phyloP scores from a whole-genome alignment of 2,329 filamentous ascomycete genomes.

The Magnaporthiopsis poae region DNA sequence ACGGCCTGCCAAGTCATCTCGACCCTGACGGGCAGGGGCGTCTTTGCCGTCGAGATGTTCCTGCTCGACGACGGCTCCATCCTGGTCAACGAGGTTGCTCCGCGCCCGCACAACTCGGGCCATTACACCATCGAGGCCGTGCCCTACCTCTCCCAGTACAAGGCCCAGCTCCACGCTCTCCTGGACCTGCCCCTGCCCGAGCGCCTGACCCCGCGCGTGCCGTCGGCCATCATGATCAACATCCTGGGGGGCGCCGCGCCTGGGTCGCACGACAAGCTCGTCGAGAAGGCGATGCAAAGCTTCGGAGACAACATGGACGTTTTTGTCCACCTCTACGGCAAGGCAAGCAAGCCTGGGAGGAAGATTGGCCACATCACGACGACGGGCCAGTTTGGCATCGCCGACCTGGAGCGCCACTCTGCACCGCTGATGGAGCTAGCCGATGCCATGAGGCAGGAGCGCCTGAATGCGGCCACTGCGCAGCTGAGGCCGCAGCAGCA shows the following conservation, averaged over 20 bases:
- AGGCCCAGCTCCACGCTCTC: constrained; percentile 78
- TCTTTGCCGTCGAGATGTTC: constrained; percentile 97
- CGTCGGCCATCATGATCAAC: constrained; percentile 67
- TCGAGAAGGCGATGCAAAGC: constrained; percentile 34
- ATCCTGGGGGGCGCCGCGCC: constrained; percentile 60
- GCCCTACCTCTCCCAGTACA: constrained; percentile 77
- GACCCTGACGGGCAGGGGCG: constrained; percentile 75
- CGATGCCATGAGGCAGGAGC: constrained; percentile 48
- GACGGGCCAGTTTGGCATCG: constrained; percentile 40
- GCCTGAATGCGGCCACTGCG: constrained; percentile 30
- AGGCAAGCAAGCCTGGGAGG: constrained; percentile 72
- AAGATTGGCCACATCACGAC: constrained; percentile 95
- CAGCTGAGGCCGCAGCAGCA: constrained; percentile 9
- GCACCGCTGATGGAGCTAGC: constrained; percentile 60
- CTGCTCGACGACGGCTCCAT: constrained; percentile 62
- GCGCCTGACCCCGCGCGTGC: constrained; percentile 48
- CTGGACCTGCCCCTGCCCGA: constrained; percentile 50
- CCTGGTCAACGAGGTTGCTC: constrained; percentile 78
- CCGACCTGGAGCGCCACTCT: constrained; percentile 49
- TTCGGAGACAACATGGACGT: constrained; percentile 38
- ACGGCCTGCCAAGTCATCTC: constrained; percentile 71
- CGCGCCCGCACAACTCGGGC: constrained; percentile 77
- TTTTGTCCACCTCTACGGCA: constrained; percentile 81
- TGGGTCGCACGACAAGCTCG: constrained; percentile 50
- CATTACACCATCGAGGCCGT: constrained; percentile 94